Base-by-base conservation (phyloP, 2,329 filamentous ascomycete species). In the Hypoxylon sp. region DNA sequence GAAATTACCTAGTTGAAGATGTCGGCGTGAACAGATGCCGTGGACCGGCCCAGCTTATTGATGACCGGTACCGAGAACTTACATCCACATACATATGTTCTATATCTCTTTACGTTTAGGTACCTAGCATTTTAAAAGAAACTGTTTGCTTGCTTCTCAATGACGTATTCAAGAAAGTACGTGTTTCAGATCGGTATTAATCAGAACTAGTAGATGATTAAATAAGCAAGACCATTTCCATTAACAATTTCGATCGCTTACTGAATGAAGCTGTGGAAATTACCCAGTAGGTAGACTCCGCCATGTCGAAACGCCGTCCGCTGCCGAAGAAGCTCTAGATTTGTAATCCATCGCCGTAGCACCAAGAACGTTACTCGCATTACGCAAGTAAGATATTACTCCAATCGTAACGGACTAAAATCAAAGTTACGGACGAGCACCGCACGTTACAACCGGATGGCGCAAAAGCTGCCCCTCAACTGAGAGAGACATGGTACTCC, bases 391-490 rank as follows among this genome's bases (percentile, higher is more conserved):
- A 57, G 42, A 46, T 53, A 50, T 19, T 31, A 37, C 63, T 58
- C 65, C 56, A 68, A 65, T 65, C 17, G 57, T 56, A 67, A 52
- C 31, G 22, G 51, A 42, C 51, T 42, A 67, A 55, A 55, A 55
- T 42, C 17, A 56, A 63, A 50, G 31, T 17, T 37, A 50, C 39
- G 46, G 46, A 26, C 37, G 44, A 59, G 53, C 53, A 51, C 53
- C 29, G 48, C 47, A 62, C 14, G 35, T 50, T 55, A 22, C 22
- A 55, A 17, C 44, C 52, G 50, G 46, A 69, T 69, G 63, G 67
- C 63, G 67, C 53, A 69, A 69, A 66, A 55, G n/a, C 14, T 58
- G 48, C 61, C 61, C 63, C 47, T 57, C 57, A 42, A 62, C 54
- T 24, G 1, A 33, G 17, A 29, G 19, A 48, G 24, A 44, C 13